Evolutionary conservation across 2,329 filamentous ascomycete species (phyloP).

Genomic region (Colletotrichum australisinense): DNA sequence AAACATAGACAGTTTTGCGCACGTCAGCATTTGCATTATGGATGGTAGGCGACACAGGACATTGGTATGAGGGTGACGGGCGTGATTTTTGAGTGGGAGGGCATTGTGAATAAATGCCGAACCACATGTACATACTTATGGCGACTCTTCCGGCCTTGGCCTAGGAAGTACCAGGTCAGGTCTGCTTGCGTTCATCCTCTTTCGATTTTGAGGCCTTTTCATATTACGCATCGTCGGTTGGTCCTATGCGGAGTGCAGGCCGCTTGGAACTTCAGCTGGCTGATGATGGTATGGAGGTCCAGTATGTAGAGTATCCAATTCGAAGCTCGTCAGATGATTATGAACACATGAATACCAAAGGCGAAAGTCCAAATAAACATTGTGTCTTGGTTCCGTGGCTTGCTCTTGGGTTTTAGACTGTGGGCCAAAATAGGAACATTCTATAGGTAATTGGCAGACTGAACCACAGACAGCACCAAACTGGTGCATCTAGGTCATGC

Average conservation of each 20-base stretch:
- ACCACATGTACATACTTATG: slow-evolving; percentile 32
- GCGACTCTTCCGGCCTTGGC: background rate
- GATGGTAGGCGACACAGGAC: slow-evolving; percentile 27
- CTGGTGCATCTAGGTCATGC: too few relatives aligned
- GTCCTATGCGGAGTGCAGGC: slow-evolving; percentile 32
- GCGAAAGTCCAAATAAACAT: background rate
- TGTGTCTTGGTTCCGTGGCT: background rate
- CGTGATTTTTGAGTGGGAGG: slow-evolving; percentile 17
- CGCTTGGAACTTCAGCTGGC: background rate
- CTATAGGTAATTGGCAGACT: background rate
- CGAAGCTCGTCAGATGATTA: slow-evolving; percentile 10
- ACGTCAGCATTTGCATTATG: slow-evolving; percentile 34
- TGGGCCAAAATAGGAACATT: background rate
- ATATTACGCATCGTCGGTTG: background rate
- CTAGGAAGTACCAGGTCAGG: background rate
- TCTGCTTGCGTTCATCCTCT: background rate
- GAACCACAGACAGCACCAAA: too few relatives aligned
- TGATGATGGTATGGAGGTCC: background rate
- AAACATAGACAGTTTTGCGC: slow-evolving; percentile 29
- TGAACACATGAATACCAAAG: background rate
- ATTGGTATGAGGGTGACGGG: slow-evolving; percentile 14
- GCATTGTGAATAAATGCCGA: slow-evolving; percentile 14
- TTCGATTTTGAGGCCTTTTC: slow-evolving; percentile 2
- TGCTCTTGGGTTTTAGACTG: background rate
- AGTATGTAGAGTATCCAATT: slow-evolving; percentile 29